These are phyloP conservation scores for Pachysandra terminalis DNA, from an alignment of 164 flowering plant genomes.

Conservation along the genomic window DNA sequence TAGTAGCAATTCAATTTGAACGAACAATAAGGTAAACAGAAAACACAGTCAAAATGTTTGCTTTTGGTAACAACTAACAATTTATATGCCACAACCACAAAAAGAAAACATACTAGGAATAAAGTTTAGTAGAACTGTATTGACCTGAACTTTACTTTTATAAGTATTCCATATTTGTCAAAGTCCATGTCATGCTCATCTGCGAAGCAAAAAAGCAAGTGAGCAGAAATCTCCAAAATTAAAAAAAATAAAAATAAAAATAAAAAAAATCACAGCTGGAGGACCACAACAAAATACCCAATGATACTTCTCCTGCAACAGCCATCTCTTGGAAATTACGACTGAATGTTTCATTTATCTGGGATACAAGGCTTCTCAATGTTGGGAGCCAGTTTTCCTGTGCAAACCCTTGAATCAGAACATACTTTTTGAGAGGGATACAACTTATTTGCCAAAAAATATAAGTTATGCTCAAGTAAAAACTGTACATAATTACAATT, in stretches of 20 bases:
- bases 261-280: neutral
- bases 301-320: slow-evolving; percentile 94
- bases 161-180: slow-evolving; percentile 81
- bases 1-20: too few relatives aligned
- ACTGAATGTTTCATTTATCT: slow-evolving; percentile 85
- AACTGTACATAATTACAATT: neutral
- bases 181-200: slow-evolving; percentile 89
- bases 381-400: slow-evolving; percentile 92
- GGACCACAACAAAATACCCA: slow-evolving; percentile 41
- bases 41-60: too few relatives aligned
- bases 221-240: neutral
- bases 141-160: slow-evolving; percentile 97
- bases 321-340: slow-evolving; percentile 95
- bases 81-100: neutral
- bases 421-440: neutral
- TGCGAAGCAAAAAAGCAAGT: slow-evolving; percentile 23
- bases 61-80: neutral
- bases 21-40: too few relatives aligned
- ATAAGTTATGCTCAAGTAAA: neutral
- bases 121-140: neutral
- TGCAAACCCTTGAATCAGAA: slow-evolving; percentile 17
- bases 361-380: slow-evolving; percentile 70
- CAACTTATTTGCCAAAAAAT: neutral
- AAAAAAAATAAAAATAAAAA: too few relatives aligned
- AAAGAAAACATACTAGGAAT: neutral